Conservation (phyloP, 176 grass and related monocot species). For the Paspalum vaginatum region DNA sequence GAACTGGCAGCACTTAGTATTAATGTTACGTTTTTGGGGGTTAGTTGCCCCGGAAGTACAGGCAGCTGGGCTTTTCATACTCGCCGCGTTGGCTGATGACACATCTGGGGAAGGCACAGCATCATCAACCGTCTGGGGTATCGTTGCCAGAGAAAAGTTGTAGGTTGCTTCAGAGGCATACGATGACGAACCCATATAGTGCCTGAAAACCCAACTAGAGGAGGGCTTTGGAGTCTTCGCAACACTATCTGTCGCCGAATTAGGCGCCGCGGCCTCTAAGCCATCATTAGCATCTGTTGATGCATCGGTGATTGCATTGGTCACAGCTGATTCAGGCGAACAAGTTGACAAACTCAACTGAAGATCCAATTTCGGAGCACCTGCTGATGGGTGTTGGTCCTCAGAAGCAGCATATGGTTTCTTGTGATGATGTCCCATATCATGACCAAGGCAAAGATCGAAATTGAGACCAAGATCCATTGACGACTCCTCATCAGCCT, state of each 20-base stretch:
- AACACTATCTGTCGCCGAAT: neutral
- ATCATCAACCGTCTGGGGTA: conserved; percentile 33
- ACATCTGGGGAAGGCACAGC: conserved; percentile 38
- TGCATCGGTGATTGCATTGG: conserved; percentile 6
- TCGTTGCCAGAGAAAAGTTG: conserved; percentile 40
- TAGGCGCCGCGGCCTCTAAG: neutral
- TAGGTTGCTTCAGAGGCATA: conserved; percentile 32
- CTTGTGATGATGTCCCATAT: conserved; percentile 27
- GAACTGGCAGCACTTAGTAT: conserved; percentile 64
- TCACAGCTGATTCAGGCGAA: conserved; percentile 48
- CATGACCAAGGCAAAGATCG: conserved; percentile 42
- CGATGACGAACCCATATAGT: conserved; percentile 17
- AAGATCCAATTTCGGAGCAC: conserved; percentile 43
- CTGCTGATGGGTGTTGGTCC: neutral
- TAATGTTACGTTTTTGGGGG: conserved; percentile 33
- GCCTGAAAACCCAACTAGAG: conserved; percentile 47
- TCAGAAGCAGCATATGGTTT: conserved; percentile 37
- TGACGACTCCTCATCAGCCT: conserved; percentile 61
- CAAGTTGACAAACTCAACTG: conserved; percentile 60
- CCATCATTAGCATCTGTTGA: conserved; percentile 12
- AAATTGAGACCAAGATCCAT: conserved; percentile 54
- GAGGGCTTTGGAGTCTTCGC: conserved; percentile 41
- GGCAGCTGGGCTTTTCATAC: conserved; percentile 51
- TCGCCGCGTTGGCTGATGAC: conserved; percentile 35
- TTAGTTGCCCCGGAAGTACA: conserved; percentile 52